Conservation (phyloP, 2,329 filamentous ascomycete genomes). For the Sporothrix protearum region DNA sequence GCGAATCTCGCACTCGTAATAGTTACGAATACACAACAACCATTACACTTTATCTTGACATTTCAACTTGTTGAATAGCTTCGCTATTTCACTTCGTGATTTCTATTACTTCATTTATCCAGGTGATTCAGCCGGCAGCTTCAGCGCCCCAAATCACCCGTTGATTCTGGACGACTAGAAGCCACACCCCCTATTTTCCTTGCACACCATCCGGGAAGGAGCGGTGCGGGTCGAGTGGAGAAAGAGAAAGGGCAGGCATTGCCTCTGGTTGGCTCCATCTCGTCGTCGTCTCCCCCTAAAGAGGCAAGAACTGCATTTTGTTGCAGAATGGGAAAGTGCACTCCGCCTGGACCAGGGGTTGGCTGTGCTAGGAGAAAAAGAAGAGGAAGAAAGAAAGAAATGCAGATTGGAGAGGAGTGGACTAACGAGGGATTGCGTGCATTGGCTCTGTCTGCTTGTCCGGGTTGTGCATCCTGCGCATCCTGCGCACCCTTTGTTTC, state of each 20-base stretch:
- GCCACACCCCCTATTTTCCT: not conserved
- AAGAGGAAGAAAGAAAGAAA: not conserved
- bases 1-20: too few species aligned
- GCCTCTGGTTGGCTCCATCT: not conserved
- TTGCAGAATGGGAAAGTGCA: conserved; percentile 9
- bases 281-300: not conserved
- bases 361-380: not conserved
- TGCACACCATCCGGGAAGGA: conserved; percentile 15
- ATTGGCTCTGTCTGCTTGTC: not conserved
- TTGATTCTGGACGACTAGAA: too few species aligned
- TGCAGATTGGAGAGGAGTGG: not conserved
- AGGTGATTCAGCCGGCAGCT: too few species aligned
- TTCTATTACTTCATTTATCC: too few species aligned
- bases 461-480: not conserved
- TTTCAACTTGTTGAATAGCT: too few species aligned
- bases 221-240: conserved; percentile 18
- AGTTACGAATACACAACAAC: too few species aligned
- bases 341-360: not conserved
- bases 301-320: conserved; percentile 7
- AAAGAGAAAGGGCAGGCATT: not conserved
- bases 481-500: not conserved
- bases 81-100: too few species aligned
- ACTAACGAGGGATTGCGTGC: conserved; percentile 5
- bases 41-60: too few species aligned
- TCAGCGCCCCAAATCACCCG: too few species aligned